phyloP scores from a whole-genome alignment of 805 yeast species.

The Sugiyamaella valdiviana region DNA sequence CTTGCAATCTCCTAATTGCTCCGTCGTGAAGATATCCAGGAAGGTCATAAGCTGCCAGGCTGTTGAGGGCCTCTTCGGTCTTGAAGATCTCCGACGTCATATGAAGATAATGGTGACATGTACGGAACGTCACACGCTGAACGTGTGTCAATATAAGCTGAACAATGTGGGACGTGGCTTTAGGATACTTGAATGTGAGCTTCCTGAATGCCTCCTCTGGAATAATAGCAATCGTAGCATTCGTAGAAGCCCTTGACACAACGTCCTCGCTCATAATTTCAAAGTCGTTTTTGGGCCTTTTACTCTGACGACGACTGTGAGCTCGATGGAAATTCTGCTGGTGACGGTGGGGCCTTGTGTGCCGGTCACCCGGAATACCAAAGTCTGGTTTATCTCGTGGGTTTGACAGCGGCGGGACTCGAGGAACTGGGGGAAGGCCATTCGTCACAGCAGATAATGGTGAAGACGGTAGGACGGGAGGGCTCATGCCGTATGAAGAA shows the following conservation, averaged over 20 bases:
- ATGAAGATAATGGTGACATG: constrained; percentile 82
- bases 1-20: constrained; percentile 41
- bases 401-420: constrained; percentile 1
- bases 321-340: background rate
- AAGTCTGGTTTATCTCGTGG: background rate
- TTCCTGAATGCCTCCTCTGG: constrained; percentile 78
- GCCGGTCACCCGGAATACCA: background rate
- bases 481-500: no score
- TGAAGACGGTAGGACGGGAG: background rate
- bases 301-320: background rate
- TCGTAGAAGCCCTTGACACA: constrained; percentile 67
- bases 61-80: constrained; percentile 65
- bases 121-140: constrained; percentile 84
- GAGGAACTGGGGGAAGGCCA: background rate
- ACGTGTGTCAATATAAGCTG: constrained; percentile 85
- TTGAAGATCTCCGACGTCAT: constrained; percentile 73
- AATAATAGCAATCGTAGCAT: constrained; percentile 84
- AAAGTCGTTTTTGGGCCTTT: constrained; percentile 7
- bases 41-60: constrained; percentile 40
- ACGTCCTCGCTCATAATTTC: constrained; percentile 31
- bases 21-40: constrained; percentile 63
- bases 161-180: constrained; percentile 87
- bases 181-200: constrained; percentile 69
- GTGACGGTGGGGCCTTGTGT: background rate
- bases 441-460: constrained; percentile 1